These are phyloP conservation scores for Rhodotorula diobovata DNA, from an alignment of 768 basidiomycete species.

Conservation along the genomic window DNA sequence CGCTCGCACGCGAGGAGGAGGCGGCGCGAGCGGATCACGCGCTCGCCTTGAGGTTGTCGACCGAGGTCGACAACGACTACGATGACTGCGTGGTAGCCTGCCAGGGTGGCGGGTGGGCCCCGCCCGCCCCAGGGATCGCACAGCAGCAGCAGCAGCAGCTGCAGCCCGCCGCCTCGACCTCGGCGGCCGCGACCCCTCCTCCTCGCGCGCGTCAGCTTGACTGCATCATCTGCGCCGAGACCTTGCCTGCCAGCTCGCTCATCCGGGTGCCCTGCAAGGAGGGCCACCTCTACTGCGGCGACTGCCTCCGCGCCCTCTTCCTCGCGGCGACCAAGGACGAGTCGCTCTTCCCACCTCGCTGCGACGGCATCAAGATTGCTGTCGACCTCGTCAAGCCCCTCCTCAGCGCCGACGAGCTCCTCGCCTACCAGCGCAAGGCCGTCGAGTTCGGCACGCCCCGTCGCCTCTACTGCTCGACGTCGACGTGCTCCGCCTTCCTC, in stretches of 20 bases:
- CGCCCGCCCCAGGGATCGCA: neutral
- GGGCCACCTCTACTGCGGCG: conserved; percentile 52
- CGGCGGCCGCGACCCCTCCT: neutral
- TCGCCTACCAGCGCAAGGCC: neutral
- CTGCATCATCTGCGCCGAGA: conserved; percentile 10
- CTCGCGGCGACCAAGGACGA: conserved; percentile 54
- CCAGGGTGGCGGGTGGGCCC: neutral
- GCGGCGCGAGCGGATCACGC: neutral
- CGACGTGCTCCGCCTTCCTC: conserved; percentile 10
- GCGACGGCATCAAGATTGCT: conserved; percentile 52
- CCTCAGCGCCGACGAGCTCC: neutral
- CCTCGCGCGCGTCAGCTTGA: neutral
- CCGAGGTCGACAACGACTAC: neutral
- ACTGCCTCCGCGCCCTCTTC: conserved; percentile 53
- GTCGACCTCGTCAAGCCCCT: conserved; percentile 12
- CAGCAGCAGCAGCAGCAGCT: too few species aligned
- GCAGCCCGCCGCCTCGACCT: neutral
- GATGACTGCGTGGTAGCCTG: neutral
- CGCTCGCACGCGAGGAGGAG: neutral
- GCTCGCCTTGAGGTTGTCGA: neutral
- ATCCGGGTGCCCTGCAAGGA: neutral
- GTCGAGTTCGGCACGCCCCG: neutral
- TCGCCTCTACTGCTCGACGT: conserved; percentile 8
- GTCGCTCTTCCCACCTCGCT: conserved; percentile 55
- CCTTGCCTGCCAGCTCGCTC: neutral